Evolutionary conservation across 805 yeast species (phyloP).

Genomic region (Aciculoconidium aculeatum): DNA sequence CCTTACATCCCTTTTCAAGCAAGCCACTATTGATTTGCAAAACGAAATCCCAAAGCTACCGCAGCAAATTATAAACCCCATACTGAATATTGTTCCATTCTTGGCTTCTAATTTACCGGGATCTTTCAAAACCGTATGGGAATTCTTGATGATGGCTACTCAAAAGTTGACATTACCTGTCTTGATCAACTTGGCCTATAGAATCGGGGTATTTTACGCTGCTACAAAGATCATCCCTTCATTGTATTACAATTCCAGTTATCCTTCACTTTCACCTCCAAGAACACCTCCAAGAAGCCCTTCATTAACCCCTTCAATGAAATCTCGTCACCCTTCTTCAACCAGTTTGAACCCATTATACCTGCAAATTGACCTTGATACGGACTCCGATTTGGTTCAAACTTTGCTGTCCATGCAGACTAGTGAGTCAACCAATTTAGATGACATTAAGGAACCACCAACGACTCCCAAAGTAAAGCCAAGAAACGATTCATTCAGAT

Average conservation of each 20-base stretch:
- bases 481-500: neutral
- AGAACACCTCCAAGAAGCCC: slow-evolving; percentile 27
- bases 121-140: slow-evolving; percentile 50
- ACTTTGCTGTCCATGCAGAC: slow-evolving; percentile 2
- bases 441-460: slow-evolving; percentile 2
- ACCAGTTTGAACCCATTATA: slow-evolving; percentile 1
- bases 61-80: slow-evolving; percentile 22
- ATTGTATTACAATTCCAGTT: slow-evolving; percentile 39
- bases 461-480: neutral
- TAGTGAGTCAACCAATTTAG: neutral
- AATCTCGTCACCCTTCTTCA: slow-evolving; percentile 28
- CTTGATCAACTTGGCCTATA: slow-evolving; percentile 71
- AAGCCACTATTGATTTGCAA: slow-evolving; percentile 27
- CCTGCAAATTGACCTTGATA: too few species aligned
- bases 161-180: slow-evolving; percentile 76
- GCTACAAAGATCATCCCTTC: slow-evolving; percentile 93
- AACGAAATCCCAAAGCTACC: slow-evolving; percentile 34
- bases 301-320: slow-evolving; percentile 10
- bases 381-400: slow-evolving; percentile 1
- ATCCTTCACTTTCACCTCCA: slow-evolving; percentile 31
- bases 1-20: slow-evolving; percentile 26
- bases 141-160: slow-evolving; percentile 44
- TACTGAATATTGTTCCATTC: slow-evolving; percentile 32
- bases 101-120: slow-evolving; percentile 48
- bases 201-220: slow-evolving; percentile 81